Conservation (phyloP, 257 asterid species). For the Rhazya stricta region DNA sequence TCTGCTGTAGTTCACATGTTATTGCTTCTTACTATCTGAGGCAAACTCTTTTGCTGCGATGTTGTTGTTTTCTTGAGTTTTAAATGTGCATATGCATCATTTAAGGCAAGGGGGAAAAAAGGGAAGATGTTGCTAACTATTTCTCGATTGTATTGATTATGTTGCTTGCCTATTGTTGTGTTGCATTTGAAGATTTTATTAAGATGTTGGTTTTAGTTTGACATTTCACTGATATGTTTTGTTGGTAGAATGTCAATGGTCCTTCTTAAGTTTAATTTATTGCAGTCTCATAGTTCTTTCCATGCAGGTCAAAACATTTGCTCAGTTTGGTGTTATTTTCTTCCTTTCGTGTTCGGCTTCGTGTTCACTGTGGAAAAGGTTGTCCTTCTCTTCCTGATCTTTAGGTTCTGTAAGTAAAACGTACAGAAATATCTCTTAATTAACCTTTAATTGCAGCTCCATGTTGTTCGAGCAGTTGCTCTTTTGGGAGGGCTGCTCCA, state of each 20-base stretch:
- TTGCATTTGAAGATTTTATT: neutral
- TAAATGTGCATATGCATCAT: neutral
- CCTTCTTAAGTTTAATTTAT: neutral
- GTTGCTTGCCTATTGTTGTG: neutral
- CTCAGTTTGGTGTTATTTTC: slow-evolving; percentile 86
- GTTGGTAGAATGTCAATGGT: neutral
- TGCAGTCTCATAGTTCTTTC: slow-evolving; percentile 11
- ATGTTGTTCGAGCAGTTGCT: slow-evolving; percentile 76
- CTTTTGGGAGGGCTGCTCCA: slow-evolving; percentile 76
- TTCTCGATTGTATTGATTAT: neutral
- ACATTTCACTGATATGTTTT: neutral
- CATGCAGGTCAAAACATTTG: slow-evolving; percentile 79
- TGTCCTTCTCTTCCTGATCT: slow-evolving; percentile 18
- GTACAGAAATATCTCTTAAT: slow-evolving; percentile 5
- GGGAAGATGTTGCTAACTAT: neutral
- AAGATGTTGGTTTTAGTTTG: neutral
- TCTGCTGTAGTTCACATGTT: neutral
- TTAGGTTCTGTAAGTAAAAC: slow-evolving; percentile 10
- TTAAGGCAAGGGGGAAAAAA: neutral
- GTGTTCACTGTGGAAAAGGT: slow-evolving; percentile 85
- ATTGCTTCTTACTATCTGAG: neutral
- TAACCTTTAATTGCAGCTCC: slow-evolving; percentile 59
- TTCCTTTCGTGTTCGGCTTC: slow-evolving; percentile 82
- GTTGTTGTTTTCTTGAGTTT: neutral
- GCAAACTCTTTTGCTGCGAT: neutral